Conservation (phyloP, 768 basidiomycete species). For the Leucocoprinus leucothites region DNA sequence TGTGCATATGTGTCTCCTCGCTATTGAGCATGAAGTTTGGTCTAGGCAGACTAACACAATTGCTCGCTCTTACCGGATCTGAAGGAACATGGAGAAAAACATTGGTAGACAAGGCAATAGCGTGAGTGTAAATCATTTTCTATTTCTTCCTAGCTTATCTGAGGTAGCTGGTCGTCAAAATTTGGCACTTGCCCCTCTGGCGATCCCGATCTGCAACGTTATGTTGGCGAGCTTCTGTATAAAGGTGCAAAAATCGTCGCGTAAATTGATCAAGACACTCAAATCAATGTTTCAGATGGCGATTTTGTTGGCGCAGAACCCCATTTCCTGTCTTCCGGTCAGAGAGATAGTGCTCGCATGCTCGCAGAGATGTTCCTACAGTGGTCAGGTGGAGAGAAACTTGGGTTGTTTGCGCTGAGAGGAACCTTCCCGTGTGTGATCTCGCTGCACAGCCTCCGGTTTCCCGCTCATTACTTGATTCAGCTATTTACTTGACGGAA, state of each 20-base stretch:
- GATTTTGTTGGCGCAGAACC: conserved; percentile 72
- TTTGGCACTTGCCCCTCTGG: conserved; percentile 79
- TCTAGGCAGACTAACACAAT: conserved; percentile 82
- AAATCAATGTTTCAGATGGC: conserved; percentile 57
- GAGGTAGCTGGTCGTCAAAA: conserved; percentile 79
- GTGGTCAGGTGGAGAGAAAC: conserved; percentile 86
- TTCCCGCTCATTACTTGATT: background rate
- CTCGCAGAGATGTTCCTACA: conserved; percentile 85
- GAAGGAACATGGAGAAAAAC: conserved; percentile 89
- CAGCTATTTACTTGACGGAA: conserved; percentile 81
- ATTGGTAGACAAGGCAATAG: conserved; percentile 77
- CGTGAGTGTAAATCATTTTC: conserved; percentile 48
- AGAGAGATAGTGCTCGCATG: conserved; percentile 82
- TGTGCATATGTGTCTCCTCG: background rate
- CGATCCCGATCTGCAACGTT: conserved; percentile 85
- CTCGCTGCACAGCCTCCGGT: background rate
- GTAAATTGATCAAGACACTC: background rate
- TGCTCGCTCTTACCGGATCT: conserved; percentile 82
- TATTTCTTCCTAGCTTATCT: conserved; percentile 7
- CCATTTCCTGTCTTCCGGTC: conserved; percentile 83
- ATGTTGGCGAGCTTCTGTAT: conserved; percentile 83
- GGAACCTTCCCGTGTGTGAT: conserved; percentile 78
- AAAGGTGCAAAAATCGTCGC: conserved; percentile 50
- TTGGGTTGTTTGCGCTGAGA: conserved; percentile 79
- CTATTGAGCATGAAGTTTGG: conserved; percentile 19